phyloP scores from a whole-genome alignment of 176 grass and related monocot species.

The Aegilops sharonensis region DNA sequence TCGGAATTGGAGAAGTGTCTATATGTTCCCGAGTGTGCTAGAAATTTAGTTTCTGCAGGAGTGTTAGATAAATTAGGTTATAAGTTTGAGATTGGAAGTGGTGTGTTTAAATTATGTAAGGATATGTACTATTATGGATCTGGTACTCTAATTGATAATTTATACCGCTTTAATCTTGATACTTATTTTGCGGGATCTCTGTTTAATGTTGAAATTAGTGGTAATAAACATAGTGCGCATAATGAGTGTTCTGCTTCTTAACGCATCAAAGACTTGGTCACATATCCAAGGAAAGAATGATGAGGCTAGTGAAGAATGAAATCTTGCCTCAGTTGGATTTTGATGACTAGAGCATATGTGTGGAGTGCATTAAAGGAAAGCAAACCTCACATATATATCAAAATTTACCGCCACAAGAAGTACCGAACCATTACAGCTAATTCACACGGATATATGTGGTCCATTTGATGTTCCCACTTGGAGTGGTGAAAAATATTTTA shows the following conservation, averaged over 20 bases:
- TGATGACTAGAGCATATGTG: constrained; percentile 8
- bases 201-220: constrained; percentile 10
- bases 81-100: neutral
- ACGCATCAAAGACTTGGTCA: too few species aligned
- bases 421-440: neutral
- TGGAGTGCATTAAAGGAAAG: constrained; percentile 24
- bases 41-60: constrained; percentile 7
- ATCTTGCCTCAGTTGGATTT: constrained; percentile 31
- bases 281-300: too few species aligned
- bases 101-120: constrained; percentile 14
- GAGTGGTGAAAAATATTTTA: neutral
- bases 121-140: constrained; percentile 27
- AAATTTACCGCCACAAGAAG: neutral
- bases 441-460: too few species aligned
- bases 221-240: neutral
- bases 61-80: constrained; percentile 15
- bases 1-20: neutral
- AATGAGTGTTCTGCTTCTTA: neutral
- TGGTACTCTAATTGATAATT: neutral
- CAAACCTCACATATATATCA: constrained; percentile 23
- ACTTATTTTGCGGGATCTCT: neutral
- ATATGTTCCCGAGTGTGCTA: constrained; percentile 17
- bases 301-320: constrained; percentile 6
- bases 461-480: neutral
- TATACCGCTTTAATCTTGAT: neutral